Base-by-base conservation (phyloP, 2,329 filamentous ascomycete species). In the Cadophora gregata region DNA sequence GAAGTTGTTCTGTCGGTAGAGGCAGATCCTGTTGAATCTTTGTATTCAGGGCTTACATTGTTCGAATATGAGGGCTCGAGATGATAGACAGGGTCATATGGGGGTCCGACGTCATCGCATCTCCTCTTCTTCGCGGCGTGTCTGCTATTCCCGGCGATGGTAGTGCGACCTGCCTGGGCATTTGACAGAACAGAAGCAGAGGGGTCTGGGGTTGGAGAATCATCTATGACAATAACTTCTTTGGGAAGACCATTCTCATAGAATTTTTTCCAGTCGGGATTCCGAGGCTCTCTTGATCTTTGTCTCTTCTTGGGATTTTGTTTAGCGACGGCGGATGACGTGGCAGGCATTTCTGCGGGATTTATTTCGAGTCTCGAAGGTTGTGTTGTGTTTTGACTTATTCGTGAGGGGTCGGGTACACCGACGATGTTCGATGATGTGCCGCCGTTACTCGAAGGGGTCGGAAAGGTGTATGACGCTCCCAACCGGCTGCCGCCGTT, bases 1-100 rank as follows among this genome's bases (percentile, higher is more conserved):
- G 93, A 96, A 36, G 91, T 91, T 16, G 92, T 96, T 70, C 93
- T 88, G 78, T 95, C 93, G 71, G 90, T 96, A 4, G 93, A 96
- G 14, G 92, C 93, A 53, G 91, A 90, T 60, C 86, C 88, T 63
- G 87, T 89, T 16, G 88, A 87, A 55, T 86, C 84, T 69, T 89
- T 86, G 74, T 90, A 88, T 69, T 88, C 86, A 60, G 91, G 89
- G 31, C 90, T 90, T 75, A 91, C 88, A 31, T 91, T 87, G 73
- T 90, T 89, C 4, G 93, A 94, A 63, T 77, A 78, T 90, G 91
- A 50, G 88, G 86, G 72, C 78, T 88, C 80, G 76, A 77, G 90
- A 77, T 94, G 90, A 76, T 93, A 91, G 62, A 90, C 85, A 21
- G 89, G 82, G 73, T 95, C 91, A 77, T 90, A 92, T 50, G 82